Evolutionary conservation across 495 filamentous ascomycete genomes (phyloP).

Genomic region (Tuber brumale): DNA sequence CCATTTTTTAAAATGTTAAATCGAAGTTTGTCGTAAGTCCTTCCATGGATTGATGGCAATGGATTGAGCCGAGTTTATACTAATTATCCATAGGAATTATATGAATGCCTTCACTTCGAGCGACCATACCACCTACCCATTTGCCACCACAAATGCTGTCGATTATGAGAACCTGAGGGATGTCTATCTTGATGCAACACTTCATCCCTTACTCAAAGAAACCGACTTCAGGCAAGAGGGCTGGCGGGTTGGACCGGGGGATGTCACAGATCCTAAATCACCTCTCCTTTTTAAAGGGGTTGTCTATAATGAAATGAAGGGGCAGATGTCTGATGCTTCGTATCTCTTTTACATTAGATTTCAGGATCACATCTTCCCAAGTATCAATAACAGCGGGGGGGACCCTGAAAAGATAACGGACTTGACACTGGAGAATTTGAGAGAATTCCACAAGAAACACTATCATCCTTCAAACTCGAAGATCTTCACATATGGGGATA

Average conservation of each 20-base stretch:
- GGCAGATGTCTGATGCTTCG: slow-evolving; percentile 93
- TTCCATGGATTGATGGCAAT: background rate
- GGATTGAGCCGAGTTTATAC: background rate
- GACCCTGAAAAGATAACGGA: slow-evolving; percentile 95
- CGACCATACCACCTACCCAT: slow-evolving; percentile 97
- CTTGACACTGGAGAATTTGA: slow-evolving; percentile 78
- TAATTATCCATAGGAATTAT: slow-evolving; percentile 55
- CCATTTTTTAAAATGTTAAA: slow-evolving; percentile 99
- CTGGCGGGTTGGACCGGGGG: slow-evolving; percentile 90
- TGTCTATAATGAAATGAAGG: slow-evolving; percentile 99
- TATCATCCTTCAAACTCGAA: slow-evolving; percentile 97
- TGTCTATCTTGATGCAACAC: slow-evolving; percentile 90
- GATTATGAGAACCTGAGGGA: slow-evolving; percentile 94
- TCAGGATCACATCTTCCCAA: slow-evolving; percentile 87
- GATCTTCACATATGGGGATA: slow-evolving; percentile 89
- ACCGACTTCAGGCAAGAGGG: slow-evolving; percentile 95
- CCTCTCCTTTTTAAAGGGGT: slow-evolving; percentile 93
- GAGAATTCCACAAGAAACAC: slow-evolving; percentile 77
- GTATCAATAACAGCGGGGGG: slow-evolving; percentile 90
- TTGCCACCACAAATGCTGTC: slow-evolving; percentile 92
- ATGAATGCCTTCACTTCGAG: slow-evolving; percentile 98
- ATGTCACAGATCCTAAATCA: slow-evolving; percentile 56
- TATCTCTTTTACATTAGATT: slow-evolving; percentile 93
- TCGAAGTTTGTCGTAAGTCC: slow-evolving; percentile 64
- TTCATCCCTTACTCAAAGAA: slow-evolving; percentile 77